Base-by-base conservation (phyloP, 257 asterid genomes). In the Scutellaria baicalensis region DNA sequence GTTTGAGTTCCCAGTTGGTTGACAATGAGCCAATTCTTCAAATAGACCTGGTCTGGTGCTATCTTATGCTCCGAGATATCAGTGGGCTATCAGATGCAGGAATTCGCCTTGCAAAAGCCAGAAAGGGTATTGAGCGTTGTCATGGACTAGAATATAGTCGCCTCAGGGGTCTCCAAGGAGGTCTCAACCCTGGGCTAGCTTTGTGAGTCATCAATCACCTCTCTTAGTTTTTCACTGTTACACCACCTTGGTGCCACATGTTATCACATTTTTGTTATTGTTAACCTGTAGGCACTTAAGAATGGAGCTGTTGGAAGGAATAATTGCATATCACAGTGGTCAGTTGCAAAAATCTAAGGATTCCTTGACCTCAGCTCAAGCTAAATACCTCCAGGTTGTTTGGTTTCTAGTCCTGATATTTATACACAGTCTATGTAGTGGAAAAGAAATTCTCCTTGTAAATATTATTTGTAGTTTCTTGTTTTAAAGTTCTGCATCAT, bases 11-110 rank as follows among this genome's bases (percentile, higher is more conserved):
- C 16, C 84, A 91, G 97, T 86, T 91, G 97, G 86, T 91, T 76
- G 99, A 93, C 74, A 93, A 93, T 58, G 99, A 87, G 40, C 59
- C 97, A 21, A 86, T 93, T 74, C 88, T 91, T 58, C 99, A 93
- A 88, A 86, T 93, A 79, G 97, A 93, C 78, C 89, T 93, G 88
- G 99, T 93, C 57, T 93, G 97, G 99, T 93, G 99, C 84, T 93
- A 87, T 79, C 83, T 91, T 73, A 89, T 91, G 97, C 96, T 93
- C 47, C 91, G 84, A 5, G 99, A 93, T 83, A 91, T 93, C 72
- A 84, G 87, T 81, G 89, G 95, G 94, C 90, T 93, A 36, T 83
- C 96, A 21, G 91, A 82, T 79, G 99, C 97, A 8, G 97, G 96
- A 16, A 17, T 78, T 49, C 97, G 99, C 70, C 94, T 93, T 14